Evolutionary conservation across 108 stramenopile genomes (phyloP), one percentile per base, ranked within the genome.

Genomic region (Pseudonitzschia multiseries): DNA sequence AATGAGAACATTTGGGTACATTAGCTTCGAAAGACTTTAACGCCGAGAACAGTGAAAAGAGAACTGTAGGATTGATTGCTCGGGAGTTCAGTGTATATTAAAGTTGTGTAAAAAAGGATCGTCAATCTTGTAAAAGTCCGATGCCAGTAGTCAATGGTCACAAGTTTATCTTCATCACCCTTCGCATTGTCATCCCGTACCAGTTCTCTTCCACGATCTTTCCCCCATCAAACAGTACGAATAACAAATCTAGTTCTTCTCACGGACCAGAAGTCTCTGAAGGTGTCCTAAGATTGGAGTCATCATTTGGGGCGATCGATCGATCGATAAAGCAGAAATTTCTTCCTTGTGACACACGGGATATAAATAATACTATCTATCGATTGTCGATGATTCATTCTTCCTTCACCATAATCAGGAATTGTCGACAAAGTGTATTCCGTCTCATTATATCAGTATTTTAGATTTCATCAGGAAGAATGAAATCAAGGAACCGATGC

Each of bases 371-470:
- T 10, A 57, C 56, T 57, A 31, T 59, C 29, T 27, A 26, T 59
- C 57, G 24, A 69, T 60, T 62, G 48, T 46, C 18, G n/a, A 2
- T 31, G 21, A 36, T 68, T 57, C 22, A 60, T 60, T 46, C 21
- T 64, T 70, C 80, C 76, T 76, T 81, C 80, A 81, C 75, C 65
- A 71, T 73, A 67, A 21, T 66, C 68, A 69, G 29, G 56, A 71
- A 57, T 33, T 40, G 12, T 81, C 80, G 71, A 81, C 80, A 81
- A 59, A 65, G 42, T 69, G 32, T 29, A 66, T 79, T 81, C 80
- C 42, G 80, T 72, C 75, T 81, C 80, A 81, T 81, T 81, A 81
- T 81, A 81, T 81, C 80, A 81, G 80, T 72, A 42, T 57, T 76
- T 52, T 32, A 33, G 61, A 40, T 42, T 65, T 73, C 65, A 67